Evolutionary conservation across 768 basidiomycete genomes (phyloP).

Genomic region (Lactarius deliciosus): DNA sequence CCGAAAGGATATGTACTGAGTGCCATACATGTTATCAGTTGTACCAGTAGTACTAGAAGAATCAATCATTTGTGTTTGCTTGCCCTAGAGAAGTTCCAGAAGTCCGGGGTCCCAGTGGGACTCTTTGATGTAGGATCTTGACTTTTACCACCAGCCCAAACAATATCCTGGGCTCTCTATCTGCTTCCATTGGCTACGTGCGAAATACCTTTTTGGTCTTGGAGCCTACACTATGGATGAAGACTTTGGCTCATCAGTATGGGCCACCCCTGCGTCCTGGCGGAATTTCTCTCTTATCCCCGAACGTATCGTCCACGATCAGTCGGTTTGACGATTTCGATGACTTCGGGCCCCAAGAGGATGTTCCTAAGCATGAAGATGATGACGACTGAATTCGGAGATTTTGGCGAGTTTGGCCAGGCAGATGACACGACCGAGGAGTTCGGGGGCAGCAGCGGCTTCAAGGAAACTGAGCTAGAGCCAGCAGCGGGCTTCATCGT

Average conservation of each 20-base stretch:
- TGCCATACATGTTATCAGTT: not conserved
- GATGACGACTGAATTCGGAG: constrained; percentile 81
- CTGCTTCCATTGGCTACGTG: constrained; percentile 1
- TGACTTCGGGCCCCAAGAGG: constrained; percentile 54
- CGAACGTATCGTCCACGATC: constrained; percentile 28
- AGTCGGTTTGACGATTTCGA: constrained; percentile 50
- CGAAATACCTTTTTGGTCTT: not conserved
- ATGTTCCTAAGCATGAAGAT: constrained; percentile 39
- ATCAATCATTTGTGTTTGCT: not conserved
- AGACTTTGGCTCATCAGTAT: constrained; percentile 73
- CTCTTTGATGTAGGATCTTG: not conserved
- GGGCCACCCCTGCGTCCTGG: constrained; percentile 48
- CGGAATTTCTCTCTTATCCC: constrained; percentile 20
- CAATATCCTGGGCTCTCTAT: not conserved
- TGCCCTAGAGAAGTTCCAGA: not conserved
- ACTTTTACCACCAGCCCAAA: not conserved
- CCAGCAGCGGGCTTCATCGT: constrained; percentile 46
- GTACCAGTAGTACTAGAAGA: not conserved
- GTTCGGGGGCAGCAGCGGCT: constrained; percentile 40
- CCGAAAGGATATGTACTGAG: not conserved
- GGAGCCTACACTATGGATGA: constrained; percentile 54
- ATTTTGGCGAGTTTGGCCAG: constrained; percentile 87
- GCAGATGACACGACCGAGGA: constrained; percentile 39
- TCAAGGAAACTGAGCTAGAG: constrained; percentile 38
- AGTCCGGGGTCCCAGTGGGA: constrained; percentile 22